These are phyloP conservation scores for Symbiodinium natans DNA, from an alignment of 73 alveolate species.

Conservation along the genomic window DNA sequence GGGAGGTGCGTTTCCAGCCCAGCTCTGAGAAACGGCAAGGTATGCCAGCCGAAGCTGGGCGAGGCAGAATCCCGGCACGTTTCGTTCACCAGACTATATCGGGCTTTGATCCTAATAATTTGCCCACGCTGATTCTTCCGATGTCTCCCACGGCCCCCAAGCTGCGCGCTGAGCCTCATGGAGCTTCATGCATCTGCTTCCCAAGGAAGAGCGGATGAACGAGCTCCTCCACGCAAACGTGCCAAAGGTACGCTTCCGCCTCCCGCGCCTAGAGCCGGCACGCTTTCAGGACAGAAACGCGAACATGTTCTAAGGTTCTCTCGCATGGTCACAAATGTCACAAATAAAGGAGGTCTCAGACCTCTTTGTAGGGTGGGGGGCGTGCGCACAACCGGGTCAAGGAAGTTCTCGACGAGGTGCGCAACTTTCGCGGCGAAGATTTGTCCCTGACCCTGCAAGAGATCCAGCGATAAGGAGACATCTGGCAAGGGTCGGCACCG, in stretches of 20 bases:
- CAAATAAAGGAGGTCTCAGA: too few species aligned
- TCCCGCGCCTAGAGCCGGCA: not conserved
- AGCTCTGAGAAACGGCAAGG: not conserved
- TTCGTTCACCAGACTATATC: too few species aligned
- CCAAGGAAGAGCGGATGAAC: not conserved
- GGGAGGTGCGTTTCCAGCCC: not conserved
- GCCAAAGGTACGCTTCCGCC: not conserved
- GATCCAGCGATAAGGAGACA: not conserved
- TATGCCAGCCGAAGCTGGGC: not conserved
- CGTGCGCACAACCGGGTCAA: too few species aligned
- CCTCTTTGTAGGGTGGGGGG: too few species aligned
- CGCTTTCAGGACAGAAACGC: not conserved
- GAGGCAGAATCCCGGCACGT: not conserved
- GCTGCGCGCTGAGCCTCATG: too few species aligned
- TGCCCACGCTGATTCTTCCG: too few species aligned
- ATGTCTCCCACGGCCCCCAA: too few species aligned
- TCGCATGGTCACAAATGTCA: too few species aligned
- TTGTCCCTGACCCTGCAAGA: not conserved
- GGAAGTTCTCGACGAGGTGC: not conserved
- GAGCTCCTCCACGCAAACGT: not conserved
- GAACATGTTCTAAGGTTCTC: too few species aligned
- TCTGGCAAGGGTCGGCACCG: not conserved
- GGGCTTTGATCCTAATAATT: too few species aligned
- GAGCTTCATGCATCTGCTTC: too few species aligned
- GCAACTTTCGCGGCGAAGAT: constrained; percentile 4